Conservation (phyloP, 164 flowering plant species). For the Sextonia rubra region DNA sequence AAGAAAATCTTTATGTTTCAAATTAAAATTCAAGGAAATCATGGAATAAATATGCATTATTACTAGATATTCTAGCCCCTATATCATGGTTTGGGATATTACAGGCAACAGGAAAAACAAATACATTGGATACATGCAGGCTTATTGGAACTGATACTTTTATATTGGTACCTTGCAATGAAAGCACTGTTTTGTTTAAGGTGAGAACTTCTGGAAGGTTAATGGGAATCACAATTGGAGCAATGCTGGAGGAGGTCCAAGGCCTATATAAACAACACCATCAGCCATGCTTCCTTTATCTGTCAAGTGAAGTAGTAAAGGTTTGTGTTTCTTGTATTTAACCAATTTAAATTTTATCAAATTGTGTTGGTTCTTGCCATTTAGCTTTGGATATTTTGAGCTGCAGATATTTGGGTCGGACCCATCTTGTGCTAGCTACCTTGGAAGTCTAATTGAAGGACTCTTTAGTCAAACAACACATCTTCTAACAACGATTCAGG, state of each 20-base stretch:
- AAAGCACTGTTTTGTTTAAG: constrained; percentile 35
- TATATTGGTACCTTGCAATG: constrained; percentile 4
- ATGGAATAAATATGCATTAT: no score
- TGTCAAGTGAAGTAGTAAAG: constrained; percentile 99
- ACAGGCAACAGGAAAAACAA: no score
- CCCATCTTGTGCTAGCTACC: constrained; percentile 81
- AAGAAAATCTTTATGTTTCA: no score
- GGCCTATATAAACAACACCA: constrained; percentile 79
- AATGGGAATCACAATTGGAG: constrained; percentile 94
- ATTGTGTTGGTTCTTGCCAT: background rate
- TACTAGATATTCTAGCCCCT: no score
- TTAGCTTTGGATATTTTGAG: constrained; percentile 9
- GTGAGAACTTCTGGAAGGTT: constrained; percentile 84
- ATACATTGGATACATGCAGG: background rate
- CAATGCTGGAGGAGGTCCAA: constrained; percentile 88
- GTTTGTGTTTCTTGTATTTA: constrained; percentile 26
- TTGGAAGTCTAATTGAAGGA: constrained; percentile 67
- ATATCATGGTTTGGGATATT: no score
- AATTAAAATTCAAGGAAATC: no score
- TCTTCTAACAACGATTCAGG: constrained; percentile 75
- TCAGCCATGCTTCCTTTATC: constrained; percentile 96
- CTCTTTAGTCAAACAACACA: constrained; percentile 82
- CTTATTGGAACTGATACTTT: background rate
- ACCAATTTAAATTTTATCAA: background rate
- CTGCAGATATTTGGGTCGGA: constrained; percentile 96